Conservation (phyloP, 805 yeast genomes). For the Candida germanica region DNA sequence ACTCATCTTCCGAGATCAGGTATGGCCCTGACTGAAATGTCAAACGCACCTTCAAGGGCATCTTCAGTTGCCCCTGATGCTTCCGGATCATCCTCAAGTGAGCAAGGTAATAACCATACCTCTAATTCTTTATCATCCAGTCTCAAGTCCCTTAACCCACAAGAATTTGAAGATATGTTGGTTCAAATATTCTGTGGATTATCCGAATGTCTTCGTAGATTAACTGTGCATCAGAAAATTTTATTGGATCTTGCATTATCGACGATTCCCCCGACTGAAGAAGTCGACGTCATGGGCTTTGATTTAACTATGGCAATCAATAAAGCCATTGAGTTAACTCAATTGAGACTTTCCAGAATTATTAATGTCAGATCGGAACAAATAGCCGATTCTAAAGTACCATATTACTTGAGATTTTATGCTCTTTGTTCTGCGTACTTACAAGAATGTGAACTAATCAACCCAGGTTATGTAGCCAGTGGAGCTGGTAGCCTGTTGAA, state of each 20-base stretch:
- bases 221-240: constrained; percentile 75
- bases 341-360: constrained; percentile 72
- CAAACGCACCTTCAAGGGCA: constrained; percentile 26
- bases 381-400: constrained; percentile 52
- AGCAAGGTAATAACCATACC: constrained; percentile 13
- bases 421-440: constrained; percentile 66
- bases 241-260: constrained; percentile 64
- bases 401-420: constrained; percentile 66
- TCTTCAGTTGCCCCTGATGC: constrained; percentile 24
- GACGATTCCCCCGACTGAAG: constrained; percentile 20
- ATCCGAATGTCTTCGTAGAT: constrained; percentile 69
- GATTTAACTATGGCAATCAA: constrained; percentile 67
- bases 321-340: constrained; percentile 67
- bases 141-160: constrained; percentile 65
- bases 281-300: constrained; percentile 50
- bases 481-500: constrained; percentile 52
- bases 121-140: constrained; percentile 25
- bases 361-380: constrained; percentile 74
- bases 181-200: constrained; percentile 56
- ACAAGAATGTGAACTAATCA: constrained; percentile 77
- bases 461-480: constrained; percentile 60
- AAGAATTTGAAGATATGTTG: constrained; percentile 74
- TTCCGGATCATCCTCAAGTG: constrained; percentile 7
- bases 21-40: constrained; percentile 18
- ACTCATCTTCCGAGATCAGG: constrained; percentile 51